Evolutionary conservation across 345 rosid species (phyloP), one percentile per base, ranked within the genome.

Genomic region (Salix viminalis): DNA sequence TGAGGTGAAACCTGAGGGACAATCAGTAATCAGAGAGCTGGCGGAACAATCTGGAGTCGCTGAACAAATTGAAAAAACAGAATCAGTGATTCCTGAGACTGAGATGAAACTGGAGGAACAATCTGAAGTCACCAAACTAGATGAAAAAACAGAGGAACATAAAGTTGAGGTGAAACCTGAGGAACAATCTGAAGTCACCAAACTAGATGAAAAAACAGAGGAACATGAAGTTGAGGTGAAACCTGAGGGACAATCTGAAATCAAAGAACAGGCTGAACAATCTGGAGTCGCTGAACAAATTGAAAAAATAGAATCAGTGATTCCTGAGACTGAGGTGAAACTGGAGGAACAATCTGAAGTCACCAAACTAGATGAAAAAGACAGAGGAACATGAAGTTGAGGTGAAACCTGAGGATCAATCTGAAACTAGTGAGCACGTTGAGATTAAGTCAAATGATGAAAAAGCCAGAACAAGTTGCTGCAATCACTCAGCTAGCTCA

Each of bases 91-190:
- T 26, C 42, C 48, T 26, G 61, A 70, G 11, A 60, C 16, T 7
- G 61, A 60, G 69, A 44, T 60, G 62, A 72, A 69, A 69, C 62
- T 28, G 12, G 65, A 67, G 60, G 81, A 77, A 70, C 69, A 26
- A 65, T 5, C n/a, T n/a, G n/a, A n/a, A n/a, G n/a, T n/a, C n/a
- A n/a, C n/a, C n/a, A n/a, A n/a, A n/a, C n/a, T n/a, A n/a, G n/a
- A n/a, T n/a, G n/a, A n/a, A n/a, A n/a, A n/a, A n/a, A n/a, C n/a
- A n/a, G n/a, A n/a, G n/a, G n/a, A n/a, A n/a, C n/a, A n/a, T n/a
- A n/a, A n/a, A n/a, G n/a, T n/a, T n/a, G 78, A 54, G 71, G 30
- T 30, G 69, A 74, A 44, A 64, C 26, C 5, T 1, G 37, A 67
- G 60, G 81, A 44, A 62, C 69, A 24, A 65, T 8, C 69, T 7